Evolutionary conservation across 176 grass and related monocot species (phyloP).

Genomic region (Alloteropsis semialata): DNA sequence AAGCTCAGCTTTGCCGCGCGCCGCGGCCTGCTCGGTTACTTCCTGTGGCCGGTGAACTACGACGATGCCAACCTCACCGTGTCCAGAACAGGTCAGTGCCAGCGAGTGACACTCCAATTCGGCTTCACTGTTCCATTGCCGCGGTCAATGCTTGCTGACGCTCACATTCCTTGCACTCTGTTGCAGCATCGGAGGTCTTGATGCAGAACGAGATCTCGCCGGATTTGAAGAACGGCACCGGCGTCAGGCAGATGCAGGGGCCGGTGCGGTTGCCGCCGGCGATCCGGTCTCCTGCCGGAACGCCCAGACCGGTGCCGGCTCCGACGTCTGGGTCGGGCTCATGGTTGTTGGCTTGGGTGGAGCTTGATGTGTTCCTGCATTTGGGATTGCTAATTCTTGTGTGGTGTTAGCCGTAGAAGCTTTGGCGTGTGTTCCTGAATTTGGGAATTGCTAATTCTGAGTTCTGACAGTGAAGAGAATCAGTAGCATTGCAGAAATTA

Average conservation of each 20-base stretch:
- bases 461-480: neutral
- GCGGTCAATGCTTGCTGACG: neutral
- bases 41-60: conserved; percentile 83
- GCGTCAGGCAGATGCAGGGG: conserved; percentile 29
- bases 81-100: conserved; percentile 59
- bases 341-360: neutral
- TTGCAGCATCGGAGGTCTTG: conserved; percentile 64
- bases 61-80: conserved; percentile 65
- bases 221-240: conserved; percentile 29
- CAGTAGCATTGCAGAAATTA: neutral
- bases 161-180: neutral
- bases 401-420: neutral
- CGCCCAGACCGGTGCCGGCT: neutral
- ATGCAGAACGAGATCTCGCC: conserved; percentile 31
- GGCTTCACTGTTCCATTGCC: neutral
- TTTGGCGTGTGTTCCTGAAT: neutral
- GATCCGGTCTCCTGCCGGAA: neutral
- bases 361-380: neutral
- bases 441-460: neutral
- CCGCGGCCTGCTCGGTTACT: conserved; percentile 56
- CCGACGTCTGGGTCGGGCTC: conserved; percentile 1
- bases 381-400: neutral
- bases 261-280: conserved; percentile 32
- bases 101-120: neutral
- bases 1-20: conserved; percentile 65